Evolutionary conservation across 306 rosid genomes (phyloP), one percentile per base, ranked within the genome.

Genomic region (Argentina anserina): DNA sequence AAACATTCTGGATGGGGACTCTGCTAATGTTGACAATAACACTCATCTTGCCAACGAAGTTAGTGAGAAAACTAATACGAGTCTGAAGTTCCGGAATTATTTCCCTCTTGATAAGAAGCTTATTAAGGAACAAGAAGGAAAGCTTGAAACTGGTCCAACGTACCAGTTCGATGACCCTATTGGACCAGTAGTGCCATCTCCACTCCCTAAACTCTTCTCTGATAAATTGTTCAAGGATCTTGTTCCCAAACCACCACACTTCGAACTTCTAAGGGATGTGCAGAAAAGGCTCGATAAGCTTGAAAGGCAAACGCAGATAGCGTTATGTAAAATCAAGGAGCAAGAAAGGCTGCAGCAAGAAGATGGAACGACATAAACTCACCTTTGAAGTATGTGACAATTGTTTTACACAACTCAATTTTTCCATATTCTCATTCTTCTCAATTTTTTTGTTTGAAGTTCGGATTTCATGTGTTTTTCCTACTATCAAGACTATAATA

Each of bases 171-270:
- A 91, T 81, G 97, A 91, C 67, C 97, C 95, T 52, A 78, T 80
- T 81, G 88, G 84, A 67, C 81, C 79, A 12, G 20, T 4, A 21
- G 84, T 70, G 39, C 90, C 92, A 76, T 87, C 83, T 11, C 90
- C 83, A 46, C 60, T 82, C 13, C n/a, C n/a, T n/a, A n/a, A n/a
- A n/a, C n/a, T n/a, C n/a, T n/a, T n/a, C n/a, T n/a, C n/a, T n/a
- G 79, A 93, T 93, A 96, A 94, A 37, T 94, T 92, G 11, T 88
- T 94, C 69, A 86, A 91, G 65, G 91, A 88, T 74, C 91, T 91
- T 78, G 97, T 96, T 75, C 97, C 97, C n/a, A 94, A 89, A 83
- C 89, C 91, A 74, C 96, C 98, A 31, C 91, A 94, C 69, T 94
- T 97, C 93, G 98, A 94, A 65, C 82, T 94, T 23, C 67, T 90